A percentile compares a stretch with the other conserved stretches of the same genome.
These are phyloP conservation scores for Solanum habrochaites DNA, from an alignment of 257 asterid species.

Conservation along the genomic window DNA sequence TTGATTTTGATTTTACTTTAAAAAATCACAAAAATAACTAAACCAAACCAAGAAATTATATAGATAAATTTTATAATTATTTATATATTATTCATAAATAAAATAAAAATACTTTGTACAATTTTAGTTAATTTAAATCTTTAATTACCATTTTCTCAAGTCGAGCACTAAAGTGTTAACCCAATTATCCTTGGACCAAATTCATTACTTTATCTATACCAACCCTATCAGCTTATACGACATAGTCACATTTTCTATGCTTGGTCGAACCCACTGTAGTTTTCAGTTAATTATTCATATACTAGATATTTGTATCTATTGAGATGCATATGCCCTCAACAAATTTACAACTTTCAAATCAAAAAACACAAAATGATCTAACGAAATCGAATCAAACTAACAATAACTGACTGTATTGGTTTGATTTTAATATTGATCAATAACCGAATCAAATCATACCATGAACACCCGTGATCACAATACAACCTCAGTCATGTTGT, in stretches of 20 bases:
- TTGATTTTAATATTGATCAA: neutral
- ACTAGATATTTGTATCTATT: no score
- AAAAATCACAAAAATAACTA: no score
- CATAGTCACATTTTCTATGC: neutral
- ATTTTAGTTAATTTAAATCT: neutral
- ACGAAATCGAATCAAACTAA: no score
- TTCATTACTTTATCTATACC: neutral
- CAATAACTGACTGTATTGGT: no score
- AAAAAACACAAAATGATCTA: no score
- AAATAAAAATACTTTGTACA: no score
- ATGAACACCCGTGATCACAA: neutral
- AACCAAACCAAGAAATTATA: no score
- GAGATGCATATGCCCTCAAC: neutral
- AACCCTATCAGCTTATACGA: neutral
- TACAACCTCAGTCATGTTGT: neutral
- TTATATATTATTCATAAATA: no score
- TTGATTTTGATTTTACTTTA: no score
- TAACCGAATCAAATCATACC: neutral
- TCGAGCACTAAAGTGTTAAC: neutral
- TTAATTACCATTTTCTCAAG: neutral
- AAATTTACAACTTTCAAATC: neutral
- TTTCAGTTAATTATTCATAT: no score
- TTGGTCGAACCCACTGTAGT: neutral
- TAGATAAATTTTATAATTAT: no score
- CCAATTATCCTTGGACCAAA: neutral